Evolutionary conservation across 2,329 filamentous ascomycete genomes (phyloP).

Genomic region (Epichloe uncinata): DNA sequence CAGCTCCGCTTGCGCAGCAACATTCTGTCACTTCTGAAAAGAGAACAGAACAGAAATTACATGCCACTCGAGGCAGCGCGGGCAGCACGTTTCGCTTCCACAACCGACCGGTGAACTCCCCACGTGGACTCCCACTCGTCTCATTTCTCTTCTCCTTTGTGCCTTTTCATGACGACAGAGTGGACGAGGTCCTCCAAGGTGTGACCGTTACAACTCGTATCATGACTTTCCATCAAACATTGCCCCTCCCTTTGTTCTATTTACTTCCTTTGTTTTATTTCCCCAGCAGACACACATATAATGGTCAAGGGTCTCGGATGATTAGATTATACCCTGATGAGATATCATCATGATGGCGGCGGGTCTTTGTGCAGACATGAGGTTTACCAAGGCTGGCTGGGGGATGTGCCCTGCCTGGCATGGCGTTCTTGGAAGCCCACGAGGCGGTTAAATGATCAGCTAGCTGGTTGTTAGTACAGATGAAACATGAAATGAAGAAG

Average conservation of each 20-base stretch:
- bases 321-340: not conserved
- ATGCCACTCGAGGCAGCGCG: no score
- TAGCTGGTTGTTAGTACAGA: not conserved
- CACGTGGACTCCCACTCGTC: not conserved
- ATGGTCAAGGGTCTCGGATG: not conserved
- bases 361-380: not conserved
- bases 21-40: no score
- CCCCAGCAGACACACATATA: not conserved
- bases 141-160: not conserved
- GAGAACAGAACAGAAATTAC: no score
- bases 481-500: not conserved
- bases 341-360: not conserved
- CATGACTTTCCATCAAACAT: not conserved
- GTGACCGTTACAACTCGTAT: not conserved
- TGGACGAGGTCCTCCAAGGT: not conserved
- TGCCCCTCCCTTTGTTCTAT: no score
- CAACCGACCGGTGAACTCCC: not conserved
- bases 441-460: not conserved
- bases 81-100: not conserved
- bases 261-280: not conserved
- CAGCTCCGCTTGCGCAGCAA: no score
- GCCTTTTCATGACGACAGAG: no score
- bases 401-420: not conserved
- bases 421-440: not conserved
- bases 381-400: not conserved